phyloP scores from a whole-genome alignment of 805 yeast genomes.

The Yamadazyma endophytica region DNA sequence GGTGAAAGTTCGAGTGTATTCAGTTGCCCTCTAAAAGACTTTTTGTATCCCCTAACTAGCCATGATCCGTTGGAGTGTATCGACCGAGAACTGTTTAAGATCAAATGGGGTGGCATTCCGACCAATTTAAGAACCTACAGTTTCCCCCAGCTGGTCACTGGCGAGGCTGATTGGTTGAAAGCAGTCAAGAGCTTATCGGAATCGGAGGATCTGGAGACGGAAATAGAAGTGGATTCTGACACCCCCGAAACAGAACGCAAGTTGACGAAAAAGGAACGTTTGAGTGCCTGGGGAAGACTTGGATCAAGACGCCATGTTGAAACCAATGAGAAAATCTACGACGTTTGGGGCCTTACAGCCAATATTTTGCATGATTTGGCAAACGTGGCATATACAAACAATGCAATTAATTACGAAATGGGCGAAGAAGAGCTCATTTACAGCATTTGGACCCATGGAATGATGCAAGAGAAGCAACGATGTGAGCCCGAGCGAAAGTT shows the following conservation, averaged over 20 bases:
- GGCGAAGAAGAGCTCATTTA: conserved; percentile 69
- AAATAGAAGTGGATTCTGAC: conserved; percentile 33
- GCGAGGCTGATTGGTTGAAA: conserved; percentile 63
- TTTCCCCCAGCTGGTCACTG: conserved; percentile 50
- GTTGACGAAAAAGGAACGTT: conserved; percentile 3
- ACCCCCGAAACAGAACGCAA: conserved; percentile 1
- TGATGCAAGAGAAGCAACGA: conserved; percentile 46
- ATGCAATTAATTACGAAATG: conserved; percentile 14
- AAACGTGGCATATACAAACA: conserved; percentile 40
- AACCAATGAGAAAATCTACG: conserved; percentile 50
- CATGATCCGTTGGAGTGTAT: conserved; percentile 22
- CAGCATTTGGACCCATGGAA: conserved; percentile 52
- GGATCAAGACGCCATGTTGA: conserved; percentile 35
- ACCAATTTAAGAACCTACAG: conserved; percentile 63
- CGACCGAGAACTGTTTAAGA: conserved; percentile 27
- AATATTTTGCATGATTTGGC: conserved; percentile 73
- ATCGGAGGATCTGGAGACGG: conserved; percentile 7
- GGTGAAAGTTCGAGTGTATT: conserved; percentile 74
- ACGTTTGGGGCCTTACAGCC: conserved; percentile 83
- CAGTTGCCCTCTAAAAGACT: conserved; percentile 65
- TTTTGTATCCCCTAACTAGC: conserved; percentile 31
- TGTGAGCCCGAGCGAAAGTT: conserved; percentile 52
- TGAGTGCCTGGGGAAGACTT: conserved; percentile 33
- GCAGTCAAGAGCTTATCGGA: conserved; percentile 54
- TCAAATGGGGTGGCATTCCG: conserved; percentile 69